These are phyloP conservation scores for Petrea volubilis DNA, from an alignment of 257 asterid species.

Conservation along the genomic window DNA sequence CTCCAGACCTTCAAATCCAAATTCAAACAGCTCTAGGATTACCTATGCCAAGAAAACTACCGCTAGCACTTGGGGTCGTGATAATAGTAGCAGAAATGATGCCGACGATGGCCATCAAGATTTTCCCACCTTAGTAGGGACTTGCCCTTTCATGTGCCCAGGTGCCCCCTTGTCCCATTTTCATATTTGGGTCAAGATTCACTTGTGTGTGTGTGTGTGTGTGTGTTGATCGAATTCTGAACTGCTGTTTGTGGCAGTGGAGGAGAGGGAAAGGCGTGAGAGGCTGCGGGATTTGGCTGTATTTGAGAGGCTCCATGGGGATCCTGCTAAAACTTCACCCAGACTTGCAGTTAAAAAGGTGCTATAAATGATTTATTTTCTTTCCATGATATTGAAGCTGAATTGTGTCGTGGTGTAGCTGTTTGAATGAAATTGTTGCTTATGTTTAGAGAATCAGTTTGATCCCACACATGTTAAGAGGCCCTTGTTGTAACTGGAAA, in stretches of 20 bases:
- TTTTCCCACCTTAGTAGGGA: conserved; percentile 52
- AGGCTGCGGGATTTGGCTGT: conserved; percentile 86
- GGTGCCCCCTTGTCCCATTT: conserved; percentile 36
- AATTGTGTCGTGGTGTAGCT: neutral
- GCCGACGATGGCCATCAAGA: conserved; percentile 33
- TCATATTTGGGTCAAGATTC: neutral
- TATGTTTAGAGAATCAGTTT: neutral
- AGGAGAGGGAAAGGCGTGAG: conserved; percentile 81
- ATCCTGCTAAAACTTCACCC: conserved; percentile 76
- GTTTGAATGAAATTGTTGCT: conserved; percentile 8
- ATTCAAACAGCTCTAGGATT: conserved; percentile 7
- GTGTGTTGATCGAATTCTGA: conserved; percentile 6
- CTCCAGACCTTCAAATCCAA: conserved; percentile 29
- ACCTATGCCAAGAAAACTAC: conserved; percentile 17
- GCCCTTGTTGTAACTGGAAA: too few relatives aligned
- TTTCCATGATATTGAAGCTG: neutral
- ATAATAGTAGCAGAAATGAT: conserved; percentile 11
- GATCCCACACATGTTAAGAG: neutral
- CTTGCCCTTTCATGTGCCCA: conserved; percentile 94
- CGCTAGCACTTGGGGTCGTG: conserved; percentile 15
- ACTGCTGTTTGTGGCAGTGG: conserved; percentile 48
- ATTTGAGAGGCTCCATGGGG: conserved; percentile 84
- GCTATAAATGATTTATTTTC: neutral
- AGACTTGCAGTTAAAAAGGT: conserved; percentile 93
- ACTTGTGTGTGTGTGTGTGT: neutral